Percentiles rank a stretch among this genome's conserved stretches.
Evolutionary conservation across 768 basidiomycete species (phyloP).

Genomic region (Boletus rubropictus): DNA sequence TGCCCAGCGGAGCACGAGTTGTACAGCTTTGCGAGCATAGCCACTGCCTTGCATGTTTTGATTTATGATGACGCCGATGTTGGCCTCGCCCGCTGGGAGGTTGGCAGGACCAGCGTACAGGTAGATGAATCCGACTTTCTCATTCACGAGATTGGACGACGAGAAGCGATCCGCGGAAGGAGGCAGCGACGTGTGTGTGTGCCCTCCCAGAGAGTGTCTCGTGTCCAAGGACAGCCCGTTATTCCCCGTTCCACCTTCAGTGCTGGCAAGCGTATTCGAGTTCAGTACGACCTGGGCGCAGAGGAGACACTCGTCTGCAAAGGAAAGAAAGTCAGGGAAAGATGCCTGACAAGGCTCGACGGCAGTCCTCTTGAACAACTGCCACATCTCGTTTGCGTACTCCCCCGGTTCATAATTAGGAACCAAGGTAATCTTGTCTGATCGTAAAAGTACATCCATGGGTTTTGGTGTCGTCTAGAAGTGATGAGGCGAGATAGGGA

Average conservation of each 20-base stretch:
- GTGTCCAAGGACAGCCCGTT: neutral
- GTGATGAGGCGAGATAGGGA: neutral
- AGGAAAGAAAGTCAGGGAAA: conserved; percentile 16
- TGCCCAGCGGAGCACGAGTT: conserved; percentile 40
- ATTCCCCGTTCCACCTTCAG: neutral
- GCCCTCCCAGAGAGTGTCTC: neutral
- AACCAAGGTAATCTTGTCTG: conserved; percentile 12
- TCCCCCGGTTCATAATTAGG: neutral
- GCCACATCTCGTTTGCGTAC: conserved; percentile 17
- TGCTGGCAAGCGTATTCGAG: neutral
- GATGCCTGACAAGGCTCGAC: conserved; percentile 27
- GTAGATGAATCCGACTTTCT: conserved; percentile 25
- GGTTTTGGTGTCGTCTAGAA: neutral
- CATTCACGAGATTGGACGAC: neutral
- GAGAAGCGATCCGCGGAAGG: neutral
- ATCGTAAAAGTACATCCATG: conserved; percentile 10
- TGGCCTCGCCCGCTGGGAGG: conserved; percentile 38
- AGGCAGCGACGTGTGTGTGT: too few species aligned
- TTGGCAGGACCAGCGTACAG: conserved; percentile 19
- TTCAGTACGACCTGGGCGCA: conserved; percentile 17
- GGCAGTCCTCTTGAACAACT: conserved; percentile 16
- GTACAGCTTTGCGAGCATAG: conserved; percentile 43
- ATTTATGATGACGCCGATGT: conserved; percentile 49
- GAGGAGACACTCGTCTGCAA: conserved; percentile 28
- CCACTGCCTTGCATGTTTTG: conserved; percentile 36